Base-by-base conservation (phyloP, 371 early-diverging fungal species). In the Mortierella sp. region DNA sequence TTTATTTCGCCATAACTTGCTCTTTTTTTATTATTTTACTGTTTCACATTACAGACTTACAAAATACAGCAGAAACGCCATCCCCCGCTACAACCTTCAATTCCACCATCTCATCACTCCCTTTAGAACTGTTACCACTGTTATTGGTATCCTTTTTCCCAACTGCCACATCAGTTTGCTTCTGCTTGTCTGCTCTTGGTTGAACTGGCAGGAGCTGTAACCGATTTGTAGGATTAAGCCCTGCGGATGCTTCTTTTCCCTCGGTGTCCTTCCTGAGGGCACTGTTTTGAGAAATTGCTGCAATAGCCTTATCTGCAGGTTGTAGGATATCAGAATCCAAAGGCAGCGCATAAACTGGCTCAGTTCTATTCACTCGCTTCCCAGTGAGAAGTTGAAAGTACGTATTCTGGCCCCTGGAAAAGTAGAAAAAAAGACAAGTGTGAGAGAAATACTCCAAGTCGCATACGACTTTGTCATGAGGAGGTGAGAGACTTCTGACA, bases 361-460 rank as follows among this genome's bases (percentile, higher is more conserved):
- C 71, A 0, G 84, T 73, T 35, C 61, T 73, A 63, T 83, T 83
- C 47, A 47, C 70, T 29, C 82, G 66, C 66, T 81, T 80, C n/a
- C 84, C 84, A 4, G 77, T 77, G 42, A 81, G 60, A 10, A 83
- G 47, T 47, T 83, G 84, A 32, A 61, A 80, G 54, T 75, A 75
- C 5, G 72, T 70, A 61, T 83, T 83, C 45, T 81, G 84, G n/a
- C 84, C 84, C 83, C 82, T 76, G 31, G 19, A 57, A 23, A 22
- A 51, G 17, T 10, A 15, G n/a, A 8, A 32, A 26, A 34, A 37
- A 58, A 66, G 12, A 26, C 2, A n/a, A 23, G 3, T 47, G 47
- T 17, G 45, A n/a, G 47, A 47, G 47, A 47, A 47, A n/a, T n/a
- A n/a, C n/a, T n/a, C n/a, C n/a, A n/a, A n/a, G n/a, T n/a, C n/a